Base-by-base conservation (phyloP, 495 filamentous ascomycete species). In the Lophium mytilinum region DNA sequence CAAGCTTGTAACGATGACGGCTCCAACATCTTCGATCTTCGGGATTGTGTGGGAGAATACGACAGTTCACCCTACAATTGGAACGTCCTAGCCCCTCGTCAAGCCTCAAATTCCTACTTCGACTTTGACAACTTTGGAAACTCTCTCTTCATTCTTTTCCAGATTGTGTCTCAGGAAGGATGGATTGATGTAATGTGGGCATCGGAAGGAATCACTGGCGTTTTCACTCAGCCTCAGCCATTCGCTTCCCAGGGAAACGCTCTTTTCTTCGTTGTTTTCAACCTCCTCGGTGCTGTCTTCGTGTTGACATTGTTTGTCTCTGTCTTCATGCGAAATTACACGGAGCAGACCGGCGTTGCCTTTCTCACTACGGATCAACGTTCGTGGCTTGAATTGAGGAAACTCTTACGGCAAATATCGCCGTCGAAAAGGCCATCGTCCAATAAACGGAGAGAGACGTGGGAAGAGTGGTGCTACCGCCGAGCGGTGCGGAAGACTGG, bases 311-410 rank as follows among this genome's bases (percentile, higher is more conserved):
- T 99, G 66, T 99, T 99, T 68, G 93, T 97, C 36, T 96, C 93
- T 59, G 93, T 99, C 48, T 99, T 99, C 71, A 99, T 99, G 94
- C 87, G 93, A 43, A 97, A 94, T 69, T 97, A 97, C 74, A 97
- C 93, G 3, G 93, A 99, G 73, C 90, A 97, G 71, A 99, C 93
- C 9, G 93, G 93, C 9, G 93, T 99, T 53, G 93, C 93, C 1
- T 99, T 90, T 71, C 71, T 99, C 62, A 99, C 93, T 8, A 86
- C 94, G 1, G 93, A 99, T 62, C 93, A 99, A 71, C 84, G 93
- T 60, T 95, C 91, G 0, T 99, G 93, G 93, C 79, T 97, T 19
- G 93, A 99, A 72, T 71, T 99, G 61, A 79, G 93, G 50, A 99
- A 99, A 73, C 77, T 96, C 17, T 79, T 99, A 8, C 82, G 89